These are phyloP conservation scores for Boletus rex-veris DNA, from an alignment of 768 basidiomycete genomes.

Conservation along the genomic window DNA sequence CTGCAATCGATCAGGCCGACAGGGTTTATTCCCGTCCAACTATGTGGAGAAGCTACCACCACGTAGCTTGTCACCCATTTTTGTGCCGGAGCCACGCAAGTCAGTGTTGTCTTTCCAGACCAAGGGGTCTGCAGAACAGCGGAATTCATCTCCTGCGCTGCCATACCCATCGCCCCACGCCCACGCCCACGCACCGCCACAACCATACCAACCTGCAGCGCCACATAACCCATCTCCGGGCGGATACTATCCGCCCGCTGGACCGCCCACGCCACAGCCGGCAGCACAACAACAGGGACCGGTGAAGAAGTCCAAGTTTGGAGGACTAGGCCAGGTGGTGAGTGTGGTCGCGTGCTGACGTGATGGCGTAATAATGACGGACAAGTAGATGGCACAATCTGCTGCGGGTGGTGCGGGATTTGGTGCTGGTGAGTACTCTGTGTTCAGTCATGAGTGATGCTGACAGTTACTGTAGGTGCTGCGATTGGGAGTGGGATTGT, in stretches of 20 bases:
- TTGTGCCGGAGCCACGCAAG: conserved; percentile 24
- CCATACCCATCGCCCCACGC: conserved; percentile 11
- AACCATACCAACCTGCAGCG: conserved; percentile 5
- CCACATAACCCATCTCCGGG: conserved; percentile 14
- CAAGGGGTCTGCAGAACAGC: conserved; percentile 10
- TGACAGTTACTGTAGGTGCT: conserved; percentile 33
- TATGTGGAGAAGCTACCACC: conserved; percentile 61
- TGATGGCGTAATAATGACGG: background rate
- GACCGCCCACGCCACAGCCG: conserved; percentile 32
- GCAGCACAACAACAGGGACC: conserved; percentile 31
- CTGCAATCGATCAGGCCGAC: conserved; percentile 49
- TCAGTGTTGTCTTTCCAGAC: conserved; percentile 7
- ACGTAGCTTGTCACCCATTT: conserved; percentile 16
- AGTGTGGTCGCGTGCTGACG: conserved; percentile 2
- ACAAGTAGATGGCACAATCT: conserved; percentile 28
- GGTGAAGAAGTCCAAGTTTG: conserved; percentile 38
- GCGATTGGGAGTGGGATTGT: conserved; percentile 44
- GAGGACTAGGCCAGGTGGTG: conserved; percentile 39
- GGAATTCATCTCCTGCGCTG: conserved; percentile 17
- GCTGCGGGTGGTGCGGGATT: conserved; percentile 45
- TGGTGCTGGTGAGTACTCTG: conserved; percentile 38
- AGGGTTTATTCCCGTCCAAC: conserved; percentile 76
- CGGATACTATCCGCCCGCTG: conserved; percentile 16
- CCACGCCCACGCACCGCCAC: conserved; percentile 8
- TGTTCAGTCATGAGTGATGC: background rate